Base-by-base conservation (phyloP, 139 green algal species). In the Chlorella sp. region DNA sequence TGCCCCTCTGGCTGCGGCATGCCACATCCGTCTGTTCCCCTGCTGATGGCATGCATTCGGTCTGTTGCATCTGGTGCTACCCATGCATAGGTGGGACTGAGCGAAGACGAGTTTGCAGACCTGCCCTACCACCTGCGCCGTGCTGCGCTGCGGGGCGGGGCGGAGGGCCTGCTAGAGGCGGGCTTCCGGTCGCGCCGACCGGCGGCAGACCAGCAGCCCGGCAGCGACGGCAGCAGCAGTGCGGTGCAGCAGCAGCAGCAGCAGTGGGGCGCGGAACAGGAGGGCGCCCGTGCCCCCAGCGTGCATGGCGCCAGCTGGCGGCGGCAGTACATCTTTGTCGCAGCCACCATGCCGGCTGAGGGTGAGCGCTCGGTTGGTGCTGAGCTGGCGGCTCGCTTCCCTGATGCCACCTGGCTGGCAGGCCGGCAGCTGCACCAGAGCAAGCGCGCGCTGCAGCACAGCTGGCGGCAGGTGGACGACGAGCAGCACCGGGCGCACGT, bases 241-340 rank as follows among this genome's bases (percentile, higher is more conserved):
- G 44, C 36, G 28, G 2, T 34, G 17, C 4, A 78, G 75, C 32
- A 25, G 85, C 62, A 78, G 26, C 51, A 65, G 71, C 36, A n/a
- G 60, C 28, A 11, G 17, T 44, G 18, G 38, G 34, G 5, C 2
- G 21, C 3, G 0, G 39, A 23, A 21, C 13, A 60, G 26, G 25
- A 44, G 25, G 41, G 69, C 36, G n/a, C 26, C 15, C 2, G n/a
- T n/a, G 18, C 67, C 28, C 26, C 67, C 34, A 34, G 75, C 4
- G 75, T 82, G 64, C 51, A 26, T 15, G 84, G 80, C 39, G 79
- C 69, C 51, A 51, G 38, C 56, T 93, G 91, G 87, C 41, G 73
- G 55, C 84, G 94, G 84, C 96, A 99, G 93, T 98, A 98, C 86
- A 70, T 98, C 23, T 99, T 98, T 92, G 94, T 95, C 3, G 97